Percentiles rank a stretch among this genome's conserved stretches.
These are phyloP conservation scores for Tilletiaria anomala DNA, from an alignment of 1,284 basidiomycete species.

Conservation along the genomic window DNA sequence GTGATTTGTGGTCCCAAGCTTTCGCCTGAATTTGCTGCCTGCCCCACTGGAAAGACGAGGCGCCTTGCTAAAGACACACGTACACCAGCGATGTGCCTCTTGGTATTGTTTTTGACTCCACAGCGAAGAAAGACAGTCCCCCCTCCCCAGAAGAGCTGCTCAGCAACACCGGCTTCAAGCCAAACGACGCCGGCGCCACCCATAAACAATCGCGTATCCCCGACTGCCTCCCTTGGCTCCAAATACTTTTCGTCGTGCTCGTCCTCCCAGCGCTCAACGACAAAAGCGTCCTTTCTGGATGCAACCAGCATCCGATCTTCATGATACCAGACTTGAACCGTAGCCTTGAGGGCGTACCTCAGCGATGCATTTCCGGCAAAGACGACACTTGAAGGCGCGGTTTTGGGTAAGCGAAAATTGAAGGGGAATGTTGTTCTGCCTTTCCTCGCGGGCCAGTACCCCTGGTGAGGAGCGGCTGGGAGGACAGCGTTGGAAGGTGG, in stretches of 20 bases:
- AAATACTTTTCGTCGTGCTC: slow-evolving; percentile 13
- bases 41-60: slow-evolving; percentile 27
- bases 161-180: slow-evolving; percentile 24
- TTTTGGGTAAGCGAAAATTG: slow-evolving; percentile 19
- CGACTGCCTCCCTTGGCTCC: slow-evolving; percentile 24
- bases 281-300: slow-evolving; percentile 19
- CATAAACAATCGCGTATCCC: slow-evolving; percentile 31
- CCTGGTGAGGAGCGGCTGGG: slow-evolving; percentile 20
- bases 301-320: slow-evolving; percentile 24
- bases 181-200: slow-evolving; percentile 29
- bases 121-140: slow-evolving; percentile 18
- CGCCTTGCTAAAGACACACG: slow-evolving; percentile 21
- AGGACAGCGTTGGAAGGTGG: slow-evolving; percentile 31
- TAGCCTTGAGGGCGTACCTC: slow-evolving; percentile 26
- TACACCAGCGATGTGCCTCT: slow-evolving; percentile 23
- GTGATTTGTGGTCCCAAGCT: too few species aligned
- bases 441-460: slow-evolving; percentile 31
- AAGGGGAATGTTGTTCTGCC: slow-evolving; percentile 31
- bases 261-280: slow-evolving; percentile 28
- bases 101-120: slow-evolving; percentile 32
- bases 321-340: slow-evolving; percentile 26
- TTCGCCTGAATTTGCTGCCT: too few species aligned
- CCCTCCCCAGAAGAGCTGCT: slow-evolving; percentile 24
- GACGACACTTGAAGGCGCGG: slow-evolving; percentile 20
- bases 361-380: slow-evolving; percentile 29